Percentiles rank a stretch among this genome's conserved stretches.
Evolutionary conservation across 176 grass and related monocot species (phyloP).

Genomic region (Oryza meyeriana): DNA sequence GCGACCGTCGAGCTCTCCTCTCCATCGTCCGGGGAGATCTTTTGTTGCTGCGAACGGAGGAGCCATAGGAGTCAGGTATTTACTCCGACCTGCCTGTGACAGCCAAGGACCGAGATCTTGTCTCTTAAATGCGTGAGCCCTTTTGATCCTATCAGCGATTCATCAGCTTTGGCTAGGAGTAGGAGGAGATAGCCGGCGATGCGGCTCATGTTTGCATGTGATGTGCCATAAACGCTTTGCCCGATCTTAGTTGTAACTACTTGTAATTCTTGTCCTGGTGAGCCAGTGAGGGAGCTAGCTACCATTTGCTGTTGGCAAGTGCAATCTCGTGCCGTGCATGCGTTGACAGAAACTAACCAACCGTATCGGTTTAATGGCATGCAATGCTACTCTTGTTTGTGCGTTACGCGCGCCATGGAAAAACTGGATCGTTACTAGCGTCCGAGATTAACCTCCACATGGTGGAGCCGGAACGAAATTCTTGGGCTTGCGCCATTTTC

Average conservation of each 20-base stretch:
- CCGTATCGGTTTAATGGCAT: not conserved
- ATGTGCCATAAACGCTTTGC: slow-evolving; percentile 16
- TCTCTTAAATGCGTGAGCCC: slow-evolving; percentile 17
- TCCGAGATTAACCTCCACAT: not conserved
- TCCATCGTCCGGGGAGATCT: slow-evolving; percentile 1
- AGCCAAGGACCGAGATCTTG: slow-evolving; percentile 15
- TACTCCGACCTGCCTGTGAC: slow-evolving; percentile 22
- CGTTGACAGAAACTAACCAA: not conserved
- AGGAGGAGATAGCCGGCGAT: no score
- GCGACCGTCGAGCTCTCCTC: not conserved
- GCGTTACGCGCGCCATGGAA: not conserved
- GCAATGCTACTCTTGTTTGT: not conserved
- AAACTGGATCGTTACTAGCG: not conserved
- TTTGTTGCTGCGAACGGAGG: slow-evolving; percentile 13
- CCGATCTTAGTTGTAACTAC: no score
- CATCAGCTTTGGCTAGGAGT: slow-evolving; percentile 9
- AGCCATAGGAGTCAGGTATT: slow-evolving; percentile 6
- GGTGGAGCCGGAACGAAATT: not conserved
- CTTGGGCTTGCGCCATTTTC: not conserved
- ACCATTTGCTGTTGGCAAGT: not conserved
- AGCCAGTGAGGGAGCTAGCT: no score
- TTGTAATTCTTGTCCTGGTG: no score
- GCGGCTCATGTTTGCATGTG: slow-evolving; percentile 18
- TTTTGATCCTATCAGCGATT: not conserved
- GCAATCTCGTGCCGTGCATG: not conserved